phyloP scores from a whole-genome alignment of 108 stramenopile species.

The Stephanodiscus minutulus region DNA sequence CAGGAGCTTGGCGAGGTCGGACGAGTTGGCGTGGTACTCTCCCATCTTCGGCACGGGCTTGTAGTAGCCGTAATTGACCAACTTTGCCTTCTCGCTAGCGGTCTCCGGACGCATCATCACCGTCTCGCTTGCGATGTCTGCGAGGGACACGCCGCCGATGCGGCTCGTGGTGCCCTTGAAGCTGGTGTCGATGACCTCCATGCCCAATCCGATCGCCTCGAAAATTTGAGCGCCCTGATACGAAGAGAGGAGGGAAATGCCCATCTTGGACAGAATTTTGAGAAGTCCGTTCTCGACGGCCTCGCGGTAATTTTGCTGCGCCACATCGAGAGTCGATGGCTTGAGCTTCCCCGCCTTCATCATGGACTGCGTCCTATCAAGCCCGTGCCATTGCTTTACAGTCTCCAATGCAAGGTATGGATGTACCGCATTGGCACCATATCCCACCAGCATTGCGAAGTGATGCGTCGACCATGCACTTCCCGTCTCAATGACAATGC shows the following conservation, averaged over 20 bases:
- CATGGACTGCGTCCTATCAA: conserved; percentile 79
- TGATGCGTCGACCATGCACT: conserved; percentile 94
- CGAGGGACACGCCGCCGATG: conserved; percentile 77
- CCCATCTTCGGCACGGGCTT: conserved; percentile 88
- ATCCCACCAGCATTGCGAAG: conserved; percentile 93
- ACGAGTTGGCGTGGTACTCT: conserved; percentile 95
- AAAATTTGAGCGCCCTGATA: conserved; percentile 97
- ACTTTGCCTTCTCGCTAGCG: conserved; percentile 72
- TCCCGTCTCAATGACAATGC: conserved; percentile 92
- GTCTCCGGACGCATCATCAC: conserved; percentile 86
- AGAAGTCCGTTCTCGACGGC: conserved; percentile 91
- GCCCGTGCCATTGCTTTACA: conserved; percentile 86
- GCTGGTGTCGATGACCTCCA: conserved; percentile 85
- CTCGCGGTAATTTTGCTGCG: conserved; percentile 90
- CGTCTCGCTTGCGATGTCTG: conserved; percentile 83
- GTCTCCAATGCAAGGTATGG: conserved; percentile 96
- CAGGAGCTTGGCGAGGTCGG: conserved; percentile 90
- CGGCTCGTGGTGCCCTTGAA: conserved; percentile 96
- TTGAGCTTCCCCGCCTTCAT: conserved; percentile 87
- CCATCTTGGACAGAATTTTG: conserved; percentile 96
- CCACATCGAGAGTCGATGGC: conserved; percentile 69
- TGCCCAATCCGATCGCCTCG: conserved; percentile 92
- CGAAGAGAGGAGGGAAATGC: conserved; percentile 91
- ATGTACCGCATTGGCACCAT: conserved; percentile 95
- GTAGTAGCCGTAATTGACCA: conserved; percentile 90